A percentile compares a stretch with the other conserved stretches of the same genome.
Conservation (phyloP, 805 yeast genomes). For the Zygotorulaspora florentina region DNA sequence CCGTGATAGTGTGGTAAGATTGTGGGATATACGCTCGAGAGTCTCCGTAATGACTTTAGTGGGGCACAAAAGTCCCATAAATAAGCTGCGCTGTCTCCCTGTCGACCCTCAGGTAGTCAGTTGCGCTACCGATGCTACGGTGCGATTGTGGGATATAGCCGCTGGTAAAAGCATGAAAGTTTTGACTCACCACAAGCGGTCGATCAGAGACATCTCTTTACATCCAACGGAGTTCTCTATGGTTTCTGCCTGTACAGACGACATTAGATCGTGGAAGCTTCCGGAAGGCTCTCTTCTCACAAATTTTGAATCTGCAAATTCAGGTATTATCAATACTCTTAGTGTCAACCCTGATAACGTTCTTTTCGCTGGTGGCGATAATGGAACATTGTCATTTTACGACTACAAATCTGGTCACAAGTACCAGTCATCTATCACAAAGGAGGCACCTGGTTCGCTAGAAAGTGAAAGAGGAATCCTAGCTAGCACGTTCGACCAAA, state of each 20-base stretch:
- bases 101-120: constrained; percentile 84
- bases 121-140: constrained; percentile 78
- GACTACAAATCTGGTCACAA: constrained; percentile 71
- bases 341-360: constrained; percentile 57
- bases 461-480: constrained; percentile 65
- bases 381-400: constrained; percentile 71
- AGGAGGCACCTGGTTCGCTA: constrained; percentile 65
- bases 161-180: constrained; percentile 70
- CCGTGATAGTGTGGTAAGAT: constrained; percentile 76
- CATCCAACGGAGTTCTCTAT: constrained; percentile 71
- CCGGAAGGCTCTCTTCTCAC: constrained; percentile 75
- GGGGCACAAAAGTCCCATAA: constrained; percentile 79
- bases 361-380: constrained; percentile 77
- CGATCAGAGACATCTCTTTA: constrained; percentile 67
- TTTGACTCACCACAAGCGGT: constrained; percentile 79
- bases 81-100: constrained; percentile 59
- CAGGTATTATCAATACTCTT: constrained; percentile 62
- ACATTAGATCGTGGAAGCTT: constrained; percentile 76
- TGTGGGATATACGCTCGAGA: constrained; percentile 91
- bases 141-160: constrained; percentile 81
- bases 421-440: constrained; percentile 51
- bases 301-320: constrained; percentile 38
- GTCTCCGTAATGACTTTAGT: constrained; percentile 67
- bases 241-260: constrained; percentile 77
- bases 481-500: constrained; percentile 68